phyloP scores from a whole-genome alignment of 441 rosid species.

The Populus tomentosa region DNA sequence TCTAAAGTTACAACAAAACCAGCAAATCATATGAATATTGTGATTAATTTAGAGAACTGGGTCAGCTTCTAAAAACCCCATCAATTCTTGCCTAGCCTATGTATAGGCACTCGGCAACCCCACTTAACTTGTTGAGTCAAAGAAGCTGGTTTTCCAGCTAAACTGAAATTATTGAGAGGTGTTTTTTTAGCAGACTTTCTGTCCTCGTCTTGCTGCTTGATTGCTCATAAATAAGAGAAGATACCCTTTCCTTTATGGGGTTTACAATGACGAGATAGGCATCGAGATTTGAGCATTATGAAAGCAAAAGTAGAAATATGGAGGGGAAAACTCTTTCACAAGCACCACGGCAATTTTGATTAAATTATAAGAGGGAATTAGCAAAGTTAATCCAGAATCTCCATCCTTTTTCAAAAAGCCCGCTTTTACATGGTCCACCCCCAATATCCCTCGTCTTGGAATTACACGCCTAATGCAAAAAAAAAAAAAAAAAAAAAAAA shows the following conservation, averaged over 20 bases:
- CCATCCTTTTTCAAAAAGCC: conserved; percentile 9
- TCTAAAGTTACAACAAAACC: conserved; percentile 11
- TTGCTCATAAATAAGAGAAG: neutral
- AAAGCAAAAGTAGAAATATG: neutral
- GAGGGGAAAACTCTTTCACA: conserved; percentile 3
- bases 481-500: no score
- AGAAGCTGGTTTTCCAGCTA: conserved; percentile 17
- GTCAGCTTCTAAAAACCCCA: neutral
- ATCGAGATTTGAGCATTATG: neutral
- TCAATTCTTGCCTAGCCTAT: conserved; percentile 6
- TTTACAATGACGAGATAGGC: neutral
- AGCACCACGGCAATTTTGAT: conserved; percentile 8
- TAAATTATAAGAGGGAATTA: conserved; percentile 7
- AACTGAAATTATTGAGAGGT: neutral
- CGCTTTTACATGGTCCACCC: conserved; percentile 18
- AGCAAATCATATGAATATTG: conserved; percentile 10
- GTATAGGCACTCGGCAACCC: conserved; percentile 12
- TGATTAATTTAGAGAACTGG: neutral
- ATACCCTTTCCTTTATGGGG: neutral
- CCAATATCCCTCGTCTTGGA: neutral
- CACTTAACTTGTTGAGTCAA: conserved; percentile 17
- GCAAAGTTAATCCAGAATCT: conserved; percentile 16
- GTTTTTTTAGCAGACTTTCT: neutral
- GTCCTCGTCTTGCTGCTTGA: neutral
- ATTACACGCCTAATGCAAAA: no score